Conservation (phyloP, 805 yeast species). For the Komagataella kurtzmanii region DNA sequence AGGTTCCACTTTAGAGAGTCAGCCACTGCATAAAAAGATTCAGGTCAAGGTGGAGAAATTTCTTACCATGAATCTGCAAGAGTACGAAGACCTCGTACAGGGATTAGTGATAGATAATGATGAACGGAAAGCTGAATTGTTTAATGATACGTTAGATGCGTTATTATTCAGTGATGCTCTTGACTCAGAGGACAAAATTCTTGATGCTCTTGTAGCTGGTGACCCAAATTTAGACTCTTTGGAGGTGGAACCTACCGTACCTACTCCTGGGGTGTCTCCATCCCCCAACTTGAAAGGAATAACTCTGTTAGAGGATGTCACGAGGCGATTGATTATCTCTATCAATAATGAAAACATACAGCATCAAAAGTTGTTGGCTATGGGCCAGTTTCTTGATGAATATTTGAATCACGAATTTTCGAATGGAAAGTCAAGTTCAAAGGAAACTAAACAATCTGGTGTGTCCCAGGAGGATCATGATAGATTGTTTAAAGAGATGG, state of each 20-base stretch:
- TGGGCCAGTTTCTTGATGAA: constrained; percentile 38
- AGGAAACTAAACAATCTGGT: neutral
- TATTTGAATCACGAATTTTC: constrained; percentile 15
- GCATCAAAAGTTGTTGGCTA: constrained; percentile 36
- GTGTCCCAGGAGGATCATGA: neutral
- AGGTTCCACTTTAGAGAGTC: constrained; percentile 77
- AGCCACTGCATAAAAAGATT: constrained; percentile 69
- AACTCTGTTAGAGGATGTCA: constrained; percentile 38
- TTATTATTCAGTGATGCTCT: constrained; percentile 21
- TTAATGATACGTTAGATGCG: constrained; percentile 20
- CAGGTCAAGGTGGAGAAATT: constrained; percentile 73
- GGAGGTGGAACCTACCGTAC: constrained; percentile 5
- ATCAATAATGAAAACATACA: constrained; percentile 47
- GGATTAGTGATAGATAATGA: constrained; percentile 14
- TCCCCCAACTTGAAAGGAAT: constrained; percentile 35
- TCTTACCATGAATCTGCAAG: constrained; percentile 33
- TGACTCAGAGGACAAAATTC: constrained; percentile 16
- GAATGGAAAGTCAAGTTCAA: neutral
- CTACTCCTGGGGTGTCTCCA: constrained; percentile 2
- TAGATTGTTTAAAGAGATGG: neutral
- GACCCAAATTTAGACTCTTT: constrained; percentile 11
- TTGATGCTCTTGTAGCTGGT: constrained; percentile 11
- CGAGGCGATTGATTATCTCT: constrained; percentile 39
- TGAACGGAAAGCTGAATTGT: constrained; percentile 15
- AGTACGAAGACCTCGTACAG: constrained; percentile 12